Base-by-base conservation (phyloP, 352 stramenopile genomes). In the Pythium myriotylum region DNA sequence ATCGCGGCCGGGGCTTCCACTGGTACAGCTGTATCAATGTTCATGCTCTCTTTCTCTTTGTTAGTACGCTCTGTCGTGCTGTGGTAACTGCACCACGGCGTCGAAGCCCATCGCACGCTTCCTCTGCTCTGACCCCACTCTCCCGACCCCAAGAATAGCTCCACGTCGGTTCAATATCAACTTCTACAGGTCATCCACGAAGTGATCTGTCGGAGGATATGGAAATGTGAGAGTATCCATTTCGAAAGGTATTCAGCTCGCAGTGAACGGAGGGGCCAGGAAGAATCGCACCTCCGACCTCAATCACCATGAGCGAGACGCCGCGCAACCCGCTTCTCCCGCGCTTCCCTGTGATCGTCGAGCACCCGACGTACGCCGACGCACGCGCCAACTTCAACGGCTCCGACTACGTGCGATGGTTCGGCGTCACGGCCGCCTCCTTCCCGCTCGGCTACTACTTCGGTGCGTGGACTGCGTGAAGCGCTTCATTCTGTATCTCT, bases 361-460 rank as follows among this genome's bases (percentile, higher is more conserved):
- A 89, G 73, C 79, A 94, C 70, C 84, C 84, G 62, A 89, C 73
- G 54, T 92, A 84, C 65, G 77, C 65, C 43, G 83, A 94, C 61
- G 62, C 88, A 39, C 84, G 84, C 60, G 42, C 45, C 58, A 92
- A 92, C 77, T 92, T 91, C 53, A 76, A 70, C 59, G 58, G 67
- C 35, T 59, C 53, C 26, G 86, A 94, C 73, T 91, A 92, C 69
- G 47, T 77, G 54, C 73, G 81, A 51, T 91, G 73, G 70, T 55
- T 74, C 41, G 74, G 76, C 54, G 51, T 89, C 49, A 88, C 69
- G 32, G 83, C 79, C 14, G 61, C 76, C 33, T 94, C 85, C 41
- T 89, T 92, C 69, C 80, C 79, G 32, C 67, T 80, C 19, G 85
- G 85, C 68, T 94, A 91, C 72, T 70, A 89, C 42, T 87, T 91